Base-by-base conservation (phyloP, 305 asterid genomes). In the Andrographis paniculata region DNA sequence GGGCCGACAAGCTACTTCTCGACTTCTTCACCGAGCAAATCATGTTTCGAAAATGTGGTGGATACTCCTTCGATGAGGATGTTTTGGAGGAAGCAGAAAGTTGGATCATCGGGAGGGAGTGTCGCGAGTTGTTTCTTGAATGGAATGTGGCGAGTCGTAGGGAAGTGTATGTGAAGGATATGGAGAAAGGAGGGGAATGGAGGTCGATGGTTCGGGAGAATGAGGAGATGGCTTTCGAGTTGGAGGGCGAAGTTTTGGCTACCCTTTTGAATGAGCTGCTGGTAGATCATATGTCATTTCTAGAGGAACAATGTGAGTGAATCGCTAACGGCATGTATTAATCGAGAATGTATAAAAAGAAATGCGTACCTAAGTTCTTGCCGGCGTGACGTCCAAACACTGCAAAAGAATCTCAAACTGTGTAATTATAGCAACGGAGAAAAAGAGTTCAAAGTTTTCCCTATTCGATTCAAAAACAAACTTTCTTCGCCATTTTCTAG, bases 151-250 rank as follows among this genome's bases (percentile, higher is more conserved):
- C 62, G 52, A 58, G 65, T 69, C 71, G 75, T 44, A 62, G 86
- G 54, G 63, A 50, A 45, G 63, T 74, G 5, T 84, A 73, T 57
- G 42, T 84, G 16, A 57, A 57, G 5, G 97, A 74, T 17, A 79
- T 84, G 82, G 95, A 81, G 50, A 70, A 52, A 16, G 57, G 66
- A 31, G 77, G 76, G 24, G 62, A 65, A 27, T 88, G 95, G 97
- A 77, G 44, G 61, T 54, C 48, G 15, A 50, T 52, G 46, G 73
- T 66, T 45, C 50, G 69, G 50, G 87, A 81, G 63, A 63, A 27
- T 19, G 33, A 67, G 36, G 78, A 65, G 39, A 68, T 81, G 64
- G 71, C 47, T 37, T 22, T 64, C 20, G 85, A 71, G 74, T 38
- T 88, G 78, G 95, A 66, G 63, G 52, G 14, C 53, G 82, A 77